These are phyloP conservation scores for Aspergillus novofumigatus DNA, from an alignment of 2,329 filamentous ascomycete species.

Conservation along the genomic window DNA sequence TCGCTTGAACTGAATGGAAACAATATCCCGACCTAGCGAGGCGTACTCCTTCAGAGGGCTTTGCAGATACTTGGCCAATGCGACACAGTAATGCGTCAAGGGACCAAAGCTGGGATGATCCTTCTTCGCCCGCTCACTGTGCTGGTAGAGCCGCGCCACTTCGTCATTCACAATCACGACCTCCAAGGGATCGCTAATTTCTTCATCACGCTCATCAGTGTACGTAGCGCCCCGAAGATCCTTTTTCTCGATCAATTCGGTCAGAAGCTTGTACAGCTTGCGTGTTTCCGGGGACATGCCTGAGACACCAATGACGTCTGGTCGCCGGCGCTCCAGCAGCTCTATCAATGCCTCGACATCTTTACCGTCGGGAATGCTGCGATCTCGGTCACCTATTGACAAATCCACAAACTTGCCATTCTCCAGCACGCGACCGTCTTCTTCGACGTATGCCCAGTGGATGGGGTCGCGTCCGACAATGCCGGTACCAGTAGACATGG, in stretches of 20 bases:
- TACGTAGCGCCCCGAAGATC: conserved; percentile 76
- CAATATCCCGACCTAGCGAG: conserved; percentile 80
- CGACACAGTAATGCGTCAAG: conserved; percentile 83
- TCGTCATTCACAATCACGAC: conserved; percentile 94
- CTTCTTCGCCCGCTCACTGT: conserved; percentile 70
- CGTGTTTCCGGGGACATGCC: conserved; percentile 86
- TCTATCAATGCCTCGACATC: conserved; percentile 70
- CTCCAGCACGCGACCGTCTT: conserved; percentile 84
- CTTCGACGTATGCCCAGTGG: conserved; percentile 88
- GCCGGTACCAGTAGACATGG: conserved; percentile 80
- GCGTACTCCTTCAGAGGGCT: conserved; percentile 97
- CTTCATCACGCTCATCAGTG: conserved; percentile 74
- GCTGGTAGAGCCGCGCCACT: conserved; percentile 92
- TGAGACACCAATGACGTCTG: conserved; percentile 85
- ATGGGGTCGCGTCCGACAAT: conserved; percentile 71
- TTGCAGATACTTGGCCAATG: conserved; percentile 84
- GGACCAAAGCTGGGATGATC: conserved; percentile 79
- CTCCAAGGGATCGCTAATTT: conserved; percentile 74
- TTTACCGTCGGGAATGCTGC: conserved; percentile 61
- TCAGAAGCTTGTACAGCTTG: conserved; percentile 75
- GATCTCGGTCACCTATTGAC: conserved; percentile 60
- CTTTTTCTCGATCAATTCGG: conserved; percentile 72
- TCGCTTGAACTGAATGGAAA: conserved; percentile 81
- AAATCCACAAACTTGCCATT: conserved; percentile 84
- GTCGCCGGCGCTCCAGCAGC: conserved; percentile 71